These are phyloP conservation scores for Penicillium diatomitis DNA, from an alignment of 495 filamentous ascomycete genomes.

Conservation along the genomic window DNA sequence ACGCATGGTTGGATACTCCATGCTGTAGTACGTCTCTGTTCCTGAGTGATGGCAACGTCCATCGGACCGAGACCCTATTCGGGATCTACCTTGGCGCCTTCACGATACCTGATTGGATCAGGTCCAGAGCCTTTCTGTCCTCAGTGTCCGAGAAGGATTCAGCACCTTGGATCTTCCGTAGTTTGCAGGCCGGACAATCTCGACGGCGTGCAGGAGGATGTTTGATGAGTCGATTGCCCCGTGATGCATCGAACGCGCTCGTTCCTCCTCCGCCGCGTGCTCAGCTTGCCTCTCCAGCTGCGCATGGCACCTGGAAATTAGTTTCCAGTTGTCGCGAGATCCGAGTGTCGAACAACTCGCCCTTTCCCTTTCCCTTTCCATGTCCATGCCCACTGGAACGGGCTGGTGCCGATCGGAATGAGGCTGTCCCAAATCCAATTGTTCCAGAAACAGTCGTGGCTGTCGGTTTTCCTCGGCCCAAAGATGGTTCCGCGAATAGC, in stretches of 20 bases:
- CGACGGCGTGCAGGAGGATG: too few relatives aligned
- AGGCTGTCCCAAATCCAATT: conserved; percentile 7
- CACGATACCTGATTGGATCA: background rate
- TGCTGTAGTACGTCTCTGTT: too few relatives aligned
- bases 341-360: too few relatives aligned
- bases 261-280: background rate
- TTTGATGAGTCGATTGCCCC: conserved; percentile 1
- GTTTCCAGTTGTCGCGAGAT: too few relatives aligned
- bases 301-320: too few relatives aligned
- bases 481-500: conserved; percentile 3
- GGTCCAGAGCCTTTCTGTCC: too few relatives aligned
- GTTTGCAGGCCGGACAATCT: too few relatives aligned
- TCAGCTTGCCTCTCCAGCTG: background rate
- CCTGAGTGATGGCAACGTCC: background rate
- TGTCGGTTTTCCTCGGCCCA: conserved; percentile 9
- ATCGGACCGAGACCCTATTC: conserved; percentile 6
- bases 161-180: too few relatives aligned
- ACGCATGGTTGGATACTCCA: too few relatives aligned
- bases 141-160: too few relatives aligned
- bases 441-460: background rate
- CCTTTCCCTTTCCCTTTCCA: background rate
- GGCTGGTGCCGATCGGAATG: conserved; percentile 6
- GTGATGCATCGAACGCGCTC: background rate
- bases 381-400: background rate
- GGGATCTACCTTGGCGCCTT: conserved; percentile 5